Conservation (phyloP, 176 grass and related monocot genomes). For the Phoenix roebelenii region DNA sequence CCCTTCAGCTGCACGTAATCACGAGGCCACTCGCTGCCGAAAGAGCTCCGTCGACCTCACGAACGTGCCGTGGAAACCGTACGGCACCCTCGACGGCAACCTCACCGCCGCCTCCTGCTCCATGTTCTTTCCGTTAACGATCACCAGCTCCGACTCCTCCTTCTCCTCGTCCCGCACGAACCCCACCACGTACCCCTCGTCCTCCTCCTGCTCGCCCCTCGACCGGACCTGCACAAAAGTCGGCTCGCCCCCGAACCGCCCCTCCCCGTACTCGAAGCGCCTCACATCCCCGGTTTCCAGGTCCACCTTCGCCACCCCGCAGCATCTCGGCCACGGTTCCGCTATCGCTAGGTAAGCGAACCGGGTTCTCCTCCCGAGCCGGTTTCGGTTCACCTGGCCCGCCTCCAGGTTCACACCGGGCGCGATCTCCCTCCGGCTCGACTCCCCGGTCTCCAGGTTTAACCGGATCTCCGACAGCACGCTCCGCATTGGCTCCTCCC, state of each 20-base stretch:
- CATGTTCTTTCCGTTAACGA: background rate
- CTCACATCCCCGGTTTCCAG: background rate
- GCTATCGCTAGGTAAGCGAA: conserved; percentile 3
- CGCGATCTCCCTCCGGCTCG: conserved; percentile 1
- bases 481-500: background rate
- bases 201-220: background rate
- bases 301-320: conserved; percentile 6
- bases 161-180: background rate
- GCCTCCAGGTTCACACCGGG: conserved; percentile 2
- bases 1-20: no score
- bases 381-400: background rate
- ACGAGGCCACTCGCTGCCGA: background rate
- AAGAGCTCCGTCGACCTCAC: background rate
- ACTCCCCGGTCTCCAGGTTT: background rate
- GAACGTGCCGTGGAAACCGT: conserved; percentile 2
- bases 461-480: conserved; percentile 4
- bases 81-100: background rate
- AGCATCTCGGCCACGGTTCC: conserved; percentile 1
- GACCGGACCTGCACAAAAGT: background rate
- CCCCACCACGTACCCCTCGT: conserved; percentile 2
- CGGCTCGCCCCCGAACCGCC: conserved; percentile 1
- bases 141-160: conserved; percentile 2
- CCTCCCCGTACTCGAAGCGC: background rate
- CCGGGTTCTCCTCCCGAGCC: conserved; percentile 1
- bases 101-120: background rate